Percentiles rank a stretch among this genome's conserved stretches.
These are phyloP conservation scores for Phallus indusiatus DNA, from an alignment of 768 basidiomycete genomes.

Conservation along the genomic window DNA sequence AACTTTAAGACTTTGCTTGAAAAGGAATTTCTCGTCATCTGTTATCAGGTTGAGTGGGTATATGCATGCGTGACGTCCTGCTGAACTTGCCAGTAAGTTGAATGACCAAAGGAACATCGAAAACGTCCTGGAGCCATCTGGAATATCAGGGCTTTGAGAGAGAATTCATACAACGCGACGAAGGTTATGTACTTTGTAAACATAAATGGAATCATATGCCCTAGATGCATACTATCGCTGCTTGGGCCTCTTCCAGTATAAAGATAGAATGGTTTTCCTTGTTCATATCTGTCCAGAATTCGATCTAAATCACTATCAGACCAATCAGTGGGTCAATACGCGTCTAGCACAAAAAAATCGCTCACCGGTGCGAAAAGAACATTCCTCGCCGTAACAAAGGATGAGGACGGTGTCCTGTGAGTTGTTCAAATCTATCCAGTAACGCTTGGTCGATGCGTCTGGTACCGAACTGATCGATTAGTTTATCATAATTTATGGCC, in stretches of 20 bases:
- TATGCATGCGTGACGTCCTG: neutral
- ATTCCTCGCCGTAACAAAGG: slow-evolving; percentile 80
- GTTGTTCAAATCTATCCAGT: slow-evolving; percentile 78
- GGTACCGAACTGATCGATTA: slow-evolving; percentile 91
- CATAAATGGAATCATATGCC: slow-evolving; percentile 94
- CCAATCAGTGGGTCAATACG: slow-evolving; percentile 4
- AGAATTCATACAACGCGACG: neutral
- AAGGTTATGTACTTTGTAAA: slow-evolving; percentile 79
- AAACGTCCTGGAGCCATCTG: slow-evolving; percentile 96
- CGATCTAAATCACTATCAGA: slow-evolving; percentile 74
- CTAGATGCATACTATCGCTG: slow-evolving; percentile 94
- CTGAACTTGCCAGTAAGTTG: slow-evolving; percentile 74
- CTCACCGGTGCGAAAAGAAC: slow-evolving; percentile 97
- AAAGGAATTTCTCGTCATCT: slow-evolving; percentile 99
- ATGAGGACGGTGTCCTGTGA: slow-evolving; percentile 87
- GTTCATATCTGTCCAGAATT: slow-evolving; percentile 92
- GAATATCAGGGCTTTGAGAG: neutral
- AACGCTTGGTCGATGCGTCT: slow-evolving; percentile 65
- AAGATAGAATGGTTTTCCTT: slow-evolving; percentile 94
- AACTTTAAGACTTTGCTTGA: slow-evolving; percentile 88
- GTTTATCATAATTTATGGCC: slow-evolving; percentile 95
- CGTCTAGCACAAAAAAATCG: neutral
- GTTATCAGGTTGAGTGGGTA: neutral
- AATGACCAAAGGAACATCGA: slow-evolving; percentile 87
- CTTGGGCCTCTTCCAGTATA: slow-evolving; percentile 97